Evolutionary conservation across 2,329 filamentous ascomycete species (phyloP), one percentile per base, ranked within the genome.

Genomic region (Ceratocystis albifundus): DNA sequence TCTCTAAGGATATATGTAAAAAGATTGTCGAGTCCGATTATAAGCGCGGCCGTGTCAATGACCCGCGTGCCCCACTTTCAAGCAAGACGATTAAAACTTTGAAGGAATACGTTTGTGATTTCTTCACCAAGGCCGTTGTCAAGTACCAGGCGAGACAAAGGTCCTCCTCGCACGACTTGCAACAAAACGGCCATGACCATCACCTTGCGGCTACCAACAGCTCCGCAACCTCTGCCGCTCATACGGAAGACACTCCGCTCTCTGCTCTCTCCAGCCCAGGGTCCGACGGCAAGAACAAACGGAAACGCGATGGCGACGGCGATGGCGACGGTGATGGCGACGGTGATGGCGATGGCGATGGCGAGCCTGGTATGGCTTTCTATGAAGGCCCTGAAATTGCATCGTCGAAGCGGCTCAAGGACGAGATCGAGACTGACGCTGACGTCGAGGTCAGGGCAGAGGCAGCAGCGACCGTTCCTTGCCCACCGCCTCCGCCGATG

Each of bases 1-100:
- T 85, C 61, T 81, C 80, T 66, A 84, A 86, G 71, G 81, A 87
- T 74, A 82, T 93, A 61, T 86, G 86, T 66, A 96, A 96, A 76
- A 96, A 93, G 75, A 82, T 97, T 15, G 92, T 96, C 22, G 84
- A 89, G 20, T 94, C 90, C 0, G 93, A 97, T 74, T 96, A 89
- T 77, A 96, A 96, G 74, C 88, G 93, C 72, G 84, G 86, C 61
- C 87, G 90, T n/a, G 91, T 96, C 8, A 82, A 84, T 59, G 87
- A 96, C 72, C 93, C 91, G 0, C 89, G 84, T 12, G 73, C 74
- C n/a, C 71, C 74, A 62, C 87, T 96, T 70, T 83, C 82, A 32
- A 83, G 88, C 45, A 92, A 90, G 73, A 89, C 94, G 71, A 83
- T 87, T 71, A 87, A 87, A 73, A 90, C 91, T 69, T 84, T 96